Evolutionary conservation across 495 filamentous ascomycete genomes (phyloP), one percentile per base, ranked within the genome.

Genomic region (Niebla homalea): DNA sequence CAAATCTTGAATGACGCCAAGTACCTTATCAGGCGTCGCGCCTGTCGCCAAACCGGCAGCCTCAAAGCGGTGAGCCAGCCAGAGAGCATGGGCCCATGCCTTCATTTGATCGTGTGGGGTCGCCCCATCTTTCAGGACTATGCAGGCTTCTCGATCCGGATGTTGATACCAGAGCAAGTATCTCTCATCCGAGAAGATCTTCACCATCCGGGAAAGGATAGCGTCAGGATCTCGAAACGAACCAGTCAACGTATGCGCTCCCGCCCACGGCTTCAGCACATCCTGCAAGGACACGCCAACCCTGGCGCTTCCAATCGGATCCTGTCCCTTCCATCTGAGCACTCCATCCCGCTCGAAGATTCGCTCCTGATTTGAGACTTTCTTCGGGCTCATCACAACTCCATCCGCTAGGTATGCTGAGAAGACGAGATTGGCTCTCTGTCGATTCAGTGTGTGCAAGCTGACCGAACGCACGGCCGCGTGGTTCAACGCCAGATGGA

Each of bases 391-490:
- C 15, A 85, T 71, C 22, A 83, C 58, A 32, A 46, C 57, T 18
- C 47, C 40, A 32, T 50, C 36, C 5, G 55, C n/a, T 7, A 81
- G 56, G 36, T 83, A 71, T 15, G 75, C 66, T 18, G 81, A 80
- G 54, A 89, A 78, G 23, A 89, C 72, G 38, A 98, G 78, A 56
- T 83, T 89, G 1, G 89, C 81, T 20, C 90, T 77, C 63, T 96
- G 90, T 29, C 86, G 71, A 68, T 94, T 96, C 15, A 96, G 71
- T n/a, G 79, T 87, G 15, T 75, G 75, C 79, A 96, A 84, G 60
- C 78, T 77, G 11, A 97, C 90, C 39, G 84, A 71, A 53, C 81
- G 76, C 19, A 97, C 89, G 18, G 89, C 90, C 36, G 74, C 71
- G 65, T 93, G 90, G 66, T 96, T 98, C 43, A 80, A 84, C 48